A percentile compares a stretch with the other conserved stretches of the same genome.
phyloP scores from a whole-genome alignment of 2,329 filamentous ascomycete genomes.

The Xylariaceae sp. region DNA sequence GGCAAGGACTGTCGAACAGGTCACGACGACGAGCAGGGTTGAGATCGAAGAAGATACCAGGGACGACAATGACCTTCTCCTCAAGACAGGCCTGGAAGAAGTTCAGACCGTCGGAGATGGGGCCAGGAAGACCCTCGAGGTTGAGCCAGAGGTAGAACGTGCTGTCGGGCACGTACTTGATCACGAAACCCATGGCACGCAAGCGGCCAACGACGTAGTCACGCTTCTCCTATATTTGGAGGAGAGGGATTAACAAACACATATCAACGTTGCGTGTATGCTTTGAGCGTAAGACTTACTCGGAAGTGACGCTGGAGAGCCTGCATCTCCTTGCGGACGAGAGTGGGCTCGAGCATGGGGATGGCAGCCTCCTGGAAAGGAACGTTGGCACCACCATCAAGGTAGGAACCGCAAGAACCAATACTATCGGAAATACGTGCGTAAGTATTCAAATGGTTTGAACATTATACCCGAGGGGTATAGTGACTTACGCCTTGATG shows the following conservation, averaged over 20 bases:
- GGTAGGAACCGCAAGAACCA: constrained; percentile 85
- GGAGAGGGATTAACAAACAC: background rate
- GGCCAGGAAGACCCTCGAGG: constrained; percentile 64
- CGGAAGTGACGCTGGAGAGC: constrained; percentile 85
- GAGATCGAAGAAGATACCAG: constrained; percentile 95
- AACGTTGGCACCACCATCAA: constrained; percentile 90
- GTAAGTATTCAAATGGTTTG: no score
- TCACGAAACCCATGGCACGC: constrained; percentile 77
- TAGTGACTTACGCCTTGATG: constrained; percentile 63
- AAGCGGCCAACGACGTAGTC: constrained; percentile 83
- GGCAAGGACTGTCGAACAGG: constrained; percentile 89
- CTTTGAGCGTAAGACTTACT: constrained; percentile 32
- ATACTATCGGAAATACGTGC: constrained; percentile 41
- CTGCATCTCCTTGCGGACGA: constrained; percentile 80
- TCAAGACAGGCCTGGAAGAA: constrained; percentile 93
- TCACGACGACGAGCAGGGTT: constrained; percentile 87
- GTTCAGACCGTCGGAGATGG: constrained; percentile 87
- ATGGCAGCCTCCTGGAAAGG: constrained; percentile 94
- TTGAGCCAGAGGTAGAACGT: constrained; percentile 87
- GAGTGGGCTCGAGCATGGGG: constrained; percentile 80
- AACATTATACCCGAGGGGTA: background rate
- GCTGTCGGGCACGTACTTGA: constrained; percentile 78
- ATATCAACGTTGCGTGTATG: background rate
- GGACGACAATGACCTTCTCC: constrained; percentile 94
- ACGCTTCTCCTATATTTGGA: constrained; percentile 62